Base-by-base conservation (phyloP, 2,329 filamentous ascomycete species). In the Pseudogymnoascus sp. region DNA sequence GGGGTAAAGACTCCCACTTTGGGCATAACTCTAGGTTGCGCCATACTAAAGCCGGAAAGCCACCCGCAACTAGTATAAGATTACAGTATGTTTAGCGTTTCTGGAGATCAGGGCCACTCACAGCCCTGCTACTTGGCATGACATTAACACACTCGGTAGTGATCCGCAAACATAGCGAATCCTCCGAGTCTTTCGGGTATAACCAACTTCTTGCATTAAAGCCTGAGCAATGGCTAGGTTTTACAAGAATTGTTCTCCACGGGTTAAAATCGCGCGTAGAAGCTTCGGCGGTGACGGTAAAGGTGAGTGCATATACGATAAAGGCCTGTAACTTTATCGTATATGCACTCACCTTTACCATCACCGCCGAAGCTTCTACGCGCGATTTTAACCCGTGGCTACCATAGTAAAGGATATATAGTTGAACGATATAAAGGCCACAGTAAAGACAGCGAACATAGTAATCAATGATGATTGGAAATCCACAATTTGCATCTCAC, bases 41-140 rank as follows among this genome's bases (percentile, higher is more conserved):
- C 45, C 26, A 52, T 52, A 52, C 45, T 31, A 31, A 52, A 52
- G 45, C 23, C 45, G 45, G 45, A 52, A 52, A 31, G 45, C 45
- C 45, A 52, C 14, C 45, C 26, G n/a, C 26, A 52, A 16, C 45
- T 31, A 52, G 4, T 31, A 52, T 21, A 23, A 16, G 23, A 2
- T 5, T 26, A 26, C 6, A 10, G 39, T 10, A 23, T 23, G 11
- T 43, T 52, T 52, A 31, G 45, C 14, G 45, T 31, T 52, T 52
- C 12, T 52, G n/a, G 23, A 6, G 45, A 52, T 31, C 45, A 52
- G 45, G 45, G 45, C 45, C 45, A 52, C 45, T 52, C 45, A 52
- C 26, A 31, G 23, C 26, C 45, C 39, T 11, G 14, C 31, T 21
- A 10, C 26, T 21, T 52, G 45, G 6, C 21, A 26, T 16, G 16